Base-by-base conservation (phyloP, 140 eudicot species). In the Bidens hawaiensis region DNA sequence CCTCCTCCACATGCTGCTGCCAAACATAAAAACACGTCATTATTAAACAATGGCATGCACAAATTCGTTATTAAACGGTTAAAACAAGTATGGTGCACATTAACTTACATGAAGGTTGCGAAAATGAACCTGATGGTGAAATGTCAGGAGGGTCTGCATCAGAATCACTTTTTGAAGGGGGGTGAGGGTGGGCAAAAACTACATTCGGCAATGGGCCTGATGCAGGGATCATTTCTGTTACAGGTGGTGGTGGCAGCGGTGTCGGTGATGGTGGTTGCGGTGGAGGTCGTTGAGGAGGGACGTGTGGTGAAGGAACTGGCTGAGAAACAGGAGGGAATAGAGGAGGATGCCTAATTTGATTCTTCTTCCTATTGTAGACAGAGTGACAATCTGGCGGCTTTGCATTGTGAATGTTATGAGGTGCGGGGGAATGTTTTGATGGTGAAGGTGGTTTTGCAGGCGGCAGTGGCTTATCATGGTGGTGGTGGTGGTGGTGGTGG, bases 201-300 rank as follows among this genome's bases (percentile, higher is more conserved):
- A 78, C 96, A 71, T 70, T 72, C 27, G 93, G 95, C 68, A 82
- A 66, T n/a, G 96, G 96, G 42, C 95, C 83, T 27, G 84, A 76
- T 8, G 78, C 79, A 63, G 95, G 85, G 72, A 73, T 56, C 0
- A 18, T 38, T 7, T 69, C 68, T 0, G 72, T 46, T 69, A 46
- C 68, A 4, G 62, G 78, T 34, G 73, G 40, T 23, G 71, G 58
- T 12, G 68, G 16, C 0, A 38, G 30, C 8, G 48, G 57, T 5
- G 68, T 64, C 25, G 80, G 62, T 1, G 49, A 65, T 3, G 31
- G 55, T 6, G 38, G 64, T 3, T 18, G 10, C 0, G 8, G 34
- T 0, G 28, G 41, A 17, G 54, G 67, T 54, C 36, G 55, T 4
- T 48, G 54, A 40, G 82, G 76, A 30, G 77, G 68, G 51, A 42